Evolutionary conservation across 2,329 filamentous ascomycete species (phyloP).

Genomic region (Acephala macrosclerotiorum): DNA sequence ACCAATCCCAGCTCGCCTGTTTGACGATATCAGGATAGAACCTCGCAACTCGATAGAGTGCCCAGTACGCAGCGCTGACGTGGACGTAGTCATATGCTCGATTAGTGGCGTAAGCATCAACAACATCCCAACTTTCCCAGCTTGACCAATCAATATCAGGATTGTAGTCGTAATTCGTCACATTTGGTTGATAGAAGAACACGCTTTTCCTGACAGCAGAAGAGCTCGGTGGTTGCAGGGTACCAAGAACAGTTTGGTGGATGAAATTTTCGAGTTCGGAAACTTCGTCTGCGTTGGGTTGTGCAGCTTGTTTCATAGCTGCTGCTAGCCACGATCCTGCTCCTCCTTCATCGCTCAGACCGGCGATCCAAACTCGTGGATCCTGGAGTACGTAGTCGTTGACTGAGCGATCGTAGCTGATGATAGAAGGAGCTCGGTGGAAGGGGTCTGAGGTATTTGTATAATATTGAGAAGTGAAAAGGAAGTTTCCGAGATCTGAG

Average conservation of each 20-base stretch:
- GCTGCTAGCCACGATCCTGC: constrained; percentile 63
- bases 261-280: constrained; percentile 61
- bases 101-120: constrained; percentile 52
- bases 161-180: constrained; percentile 53
- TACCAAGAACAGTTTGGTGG: constrained; percentile 57
- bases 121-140: constrained; percentile 60
- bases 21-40: constrained; percentile 54
- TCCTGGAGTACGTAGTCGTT: constrained; percentile 53
- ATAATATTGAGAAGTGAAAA: constrained; percentile 62
- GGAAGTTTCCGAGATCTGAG: constrained; percentile 57
- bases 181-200: constrained; percentile 62
- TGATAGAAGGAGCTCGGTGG: constrained; percentile 59
- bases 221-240: constrained; percentile 55
- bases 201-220: constrained; percentile 58
- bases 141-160: constrained; percentile 53
- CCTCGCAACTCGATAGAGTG: constrained; percentile 61
- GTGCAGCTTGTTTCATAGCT: constrained; percentile 60
- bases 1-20: constrained; percentile 58
- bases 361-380: constrained; percentile 63
- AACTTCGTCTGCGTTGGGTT: constrained; percentile 57
- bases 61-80: constrained; percentile 62
- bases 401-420: constrained; percentile 62
- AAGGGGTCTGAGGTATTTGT: constrained; percentile 60
- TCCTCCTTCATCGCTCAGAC: constrained; percentile 66
- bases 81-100: constrained; percentile 68